Percentiles rank a stretch among this genome's conserved stretches.
Evolutionary conservation across 768 basidiomycete genomes (phyloP).

Genomic region (Lactarius tabidus): DNA sequence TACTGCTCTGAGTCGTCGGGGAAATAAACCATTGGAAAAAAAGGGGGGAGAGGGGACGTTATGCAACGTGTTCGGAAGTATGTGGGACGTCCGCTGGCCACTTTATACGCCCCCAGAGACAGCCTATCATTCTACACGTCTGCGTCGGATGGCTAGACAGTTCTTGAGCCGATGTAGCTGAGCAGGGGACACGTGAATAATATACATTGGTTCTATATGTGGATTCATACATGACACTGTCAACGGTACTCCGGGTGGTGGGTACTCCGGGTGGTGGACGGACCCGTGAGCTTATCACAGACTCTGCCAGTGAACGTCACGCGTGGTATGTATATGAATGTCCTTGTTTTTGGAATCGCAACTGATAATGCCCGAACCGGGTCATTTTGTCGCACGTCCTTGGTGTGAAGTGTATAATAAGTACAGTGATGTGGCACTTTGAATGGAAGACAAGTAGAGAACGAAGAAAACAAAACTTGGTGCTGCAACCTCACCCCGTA

Average conservation of each 20-base stretch:
- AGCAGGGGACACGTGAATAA: not conserved
- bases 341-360: too few relatives aligned
- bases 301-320: too few relatives aligned
- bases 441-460: not conserved
- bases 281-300: not conserved
- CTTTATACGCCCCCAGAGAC: not conserved
- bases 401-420: too few relatives aligned
- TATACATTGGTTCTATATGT: not conserved
- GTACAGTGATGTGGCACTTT: not conserved
- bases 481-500: not conserved
- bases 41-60: not conserved
- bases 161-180: not conserved
- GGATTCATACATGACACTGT: not conserved
- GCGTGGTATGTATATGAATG: too few relatives aligned
- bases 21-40: constrained; percentile 10
- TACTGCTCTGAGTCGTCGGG: constrained; percentile 13
- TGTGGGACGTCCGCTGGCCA: not conserved
- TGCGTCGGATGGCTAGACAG: not conserved
- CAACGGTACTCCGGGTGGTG: not conserved
- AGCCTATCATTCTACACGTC: not conserved
- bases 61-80: not conserved
- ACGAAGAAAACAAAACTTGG: not conserved
- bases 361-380: too few relatives aligned
- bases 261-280: not conserved
- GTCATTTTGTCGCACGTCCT: too few relatives aligned